Base-by-base conservation (phyloP, 1,284 basidiomycete species). In the Malassezia brasiliensis region DNA sequence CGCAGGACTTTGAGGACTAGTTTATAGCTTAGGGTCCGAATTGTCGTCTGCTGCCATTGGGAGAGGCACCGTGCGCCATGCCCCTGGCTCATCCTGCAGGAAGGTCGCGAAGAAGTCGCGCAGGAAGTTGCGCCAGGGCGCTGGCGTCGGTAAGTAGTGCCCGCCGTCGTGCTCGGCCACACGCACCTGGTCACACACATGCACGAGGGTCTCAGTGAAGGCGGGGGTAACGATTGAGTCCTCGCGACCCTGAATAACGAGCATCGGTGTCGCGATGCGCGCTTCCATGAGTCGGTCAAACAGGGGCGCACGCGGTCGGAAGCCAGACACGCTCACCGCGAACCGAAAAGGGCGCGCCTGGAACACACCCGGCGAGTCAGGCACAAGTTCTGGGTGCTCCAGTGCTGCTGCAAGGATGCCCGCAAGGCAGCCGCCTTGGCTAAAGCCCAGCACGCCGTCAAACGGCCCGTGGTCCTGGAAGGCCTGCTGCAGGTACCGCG, bases 111-210 rank as follows among this genome's bases (percentile, higher is more conserved):
- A 51, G 28, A 58, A 69, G 54, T 69, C 71, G 11, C 64, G 60
- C 49, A 72, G 60, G 47, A 74, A 74, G 58, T 69, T 67, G 35
- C 71, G 53, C 68, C 68, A 73, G 11, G 66, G 61, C n/a, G 69
- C 68, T 20, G 62, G 65, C 14, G 70, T 67, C 41, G 72, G 72
- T 2, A 69, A 41, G 22, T 65, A 63, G 53, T 74, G 72, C 34
- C 71, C 72, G 37, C 72, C 70, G n/a, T 66, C 64, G 56, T 74
- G 72, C 12, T 59, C 50, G 52, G 69, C 67, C 8, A 74, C 63
- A n/a, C 72, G 56, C 0, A 64, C 60, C 30, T 71, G 62, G 25
- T 52, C 53, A 47, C 63, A 66, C 3, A 50, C 57, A 12, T 69
- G 58, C 0, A 67, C 59, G 5, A 72, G 56, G 8, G 67, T 66